Evolutionary conservation across 306 rosid genomes (phyloP), one percentile per base, ranked within the genome.

Genomic region (Vigna radiata): DNA sequence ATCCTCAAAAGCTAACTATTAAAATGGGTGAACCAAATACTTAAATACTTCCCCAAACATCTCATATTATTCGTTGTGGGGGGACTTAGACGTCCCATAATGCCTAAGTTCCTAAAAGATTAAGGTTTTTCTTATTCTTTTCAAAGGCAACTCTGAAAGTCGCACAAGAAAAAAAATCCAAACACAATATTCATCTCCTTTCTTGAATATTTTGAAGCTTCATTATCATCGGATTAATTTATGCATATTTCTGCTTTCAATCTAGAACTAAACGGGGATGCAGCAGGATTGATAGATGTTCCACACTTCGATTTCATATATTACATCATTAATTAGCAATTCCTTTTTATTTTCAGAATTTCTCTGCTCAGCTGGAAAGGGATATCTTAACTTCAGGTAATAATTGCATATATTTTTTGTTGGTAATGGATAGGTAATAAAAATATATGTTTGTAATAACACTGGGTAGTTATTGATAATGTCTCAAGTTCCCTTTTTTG

Each of bases 331-430:
- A 65, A 62, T 59, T 75, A 68, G 37, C 71, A 21, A 75, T 79
- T 60, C 56, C 25, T 41, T 31, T 8, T 78, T 60, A 71, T 79
- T 76, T 15, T 44, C 87, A 95, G 98, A 81, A 88, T 77, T 95
- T 92, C 88, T 95, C 98, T 61, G 97, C 92, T 27, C 93, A 88
- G 87, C 87, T 95, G 96, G 98, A 95, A 87, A 92, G 64, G 78
- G 98, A 95, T 72, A 90, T 95, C 83, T 83, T 95, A 83, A 78
- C 96, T 81, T 92, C 98, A 85, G 97, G 98, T 95, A 80, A 90
- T 81, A 54, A 89, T 41, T 8, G 3, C 83, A 68, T 55, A 0
- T 44, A 44, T 44, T 59, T 21, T 27, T 12, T 59, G 15, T 27
- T 13, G 17, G 18, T 59, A 59, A 27, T 59, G 18, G 18, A 59